Evolutionary conservation across 2,329 filamentous ascomycete species (phyloP), one percentile per base, ranked within the genome.

Genomic region (Sphaerulina vaccinii): DNA sequence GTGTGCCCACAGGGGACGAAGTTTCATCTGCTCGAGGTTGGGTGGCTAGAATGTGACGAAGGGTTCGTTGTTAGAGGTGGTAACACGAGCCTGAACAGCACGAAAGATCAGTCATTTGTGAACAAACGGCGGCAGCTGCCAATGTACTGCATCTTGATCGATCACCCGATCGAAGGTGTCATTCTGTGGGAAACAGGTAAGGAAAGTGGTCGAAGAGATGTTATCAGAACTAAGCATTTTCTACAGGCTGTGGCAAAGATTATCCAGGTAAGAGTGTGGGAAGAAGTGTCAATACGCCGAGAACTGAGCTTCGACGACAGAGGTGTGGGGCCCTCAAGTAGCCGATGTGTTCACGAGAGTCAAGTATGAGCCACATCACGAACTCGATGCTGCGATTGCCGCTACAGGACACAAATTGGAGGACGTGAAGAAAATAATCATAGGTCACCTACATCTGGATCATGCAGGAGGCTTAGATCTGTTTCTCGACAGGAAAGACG

Each of bases 1-100:
- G 63, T 68, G 42, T 76, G 72, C 52, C 74, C 74, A 0, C 54
- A 61, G 9, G 75, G 75, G 5, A 78, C 75, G 4, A 76, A 75
- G 60, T 74, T 77, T 64, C 72, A 75, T 60, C 62, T 78, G 11
- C 60, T 77, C 15, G 56, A 57, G 15, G 46, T 50, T 13, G 52
- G 47, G 16, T 51, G 51, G 46, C 62, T 78, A 3, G 70, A 76
- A 60, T 69, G 64, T 33, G 75, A 79, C 54, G 75, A 78, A 53
- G 74, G 69, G 33, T 78, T 74, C 65, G 64, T 75, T 5, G 56
- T 74, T 15, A 66, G 70, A 13, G 73, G 71, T 41, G 70, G 58
- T 15, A 75, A 76, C 56, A 64, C 68, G 16, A 71, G 70, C 45
- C 57, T 68, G 8, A 41, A 56, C 22, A 71, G 65, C 58, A 70